Conservation (phyloP, 345 rosid species). For the Passiflora organensis region DNA sequence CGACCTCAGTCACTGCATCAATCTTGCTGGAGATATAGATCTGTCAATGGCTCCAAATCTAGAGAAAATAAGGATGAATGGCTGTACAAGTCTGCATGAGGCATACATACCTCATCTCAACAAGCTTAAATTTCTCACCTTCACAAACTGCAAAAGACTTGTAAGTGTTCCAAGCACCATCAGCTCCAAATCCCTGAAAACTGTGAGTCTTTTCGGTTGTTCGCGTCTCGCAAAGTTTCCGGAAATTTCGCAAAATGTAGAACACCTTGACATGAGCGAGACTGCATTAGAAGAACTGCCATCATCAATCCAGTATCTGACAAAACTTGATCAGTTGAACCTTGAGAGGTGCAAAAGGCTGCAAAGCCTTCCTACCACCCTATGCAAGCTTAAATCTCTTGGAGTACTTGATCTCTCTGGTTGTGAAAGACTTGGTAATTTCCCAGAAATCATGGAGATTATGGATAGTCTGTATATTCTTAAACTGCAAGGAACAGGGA, state of each 20-base stretch:
- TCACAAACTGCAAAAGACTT: slow-evolving; percentile 5
- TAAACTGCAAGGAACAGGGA: no score
- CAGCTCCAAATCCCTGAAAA: background rate
- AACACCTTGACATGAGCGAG: background rate
- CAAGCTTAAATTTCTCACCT: background rate
- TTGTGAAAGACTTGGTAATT: background rate
- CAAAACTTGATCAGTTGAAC: background rate
- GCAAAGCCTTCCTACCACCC: background rate
- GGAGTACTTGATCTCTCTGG: slow-evolving; percentile 1
- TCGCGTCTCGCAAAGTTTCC: background rate
- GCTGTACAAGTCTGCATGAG: background rate
- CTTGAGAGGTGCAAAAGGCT: background rate
- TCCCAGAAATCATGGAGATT: background rate
- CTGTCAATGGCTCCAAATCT: slow-evolving; percentile 7
- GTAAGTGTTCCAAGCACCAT: background rate
- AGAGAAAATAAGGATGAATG: background rate
- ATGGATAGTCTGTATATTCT: no score
- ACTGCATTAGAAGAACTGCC: background rate
- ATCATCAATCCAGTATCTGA: background rate
- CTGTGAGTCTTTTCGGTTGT: background rate
- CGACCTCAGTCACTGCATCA: background rate
- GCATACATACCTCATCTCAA: background rate
- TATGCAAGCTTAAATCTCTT: slow-evolving; percentile 1
- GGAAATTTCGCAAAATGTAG: background rate
- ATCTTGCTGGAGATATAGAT: background rate